phyloP scores from a whole-genome alignment of 2,329 filamentous ascomycete genomes.

The Stenocarpella maydis region DNA sequence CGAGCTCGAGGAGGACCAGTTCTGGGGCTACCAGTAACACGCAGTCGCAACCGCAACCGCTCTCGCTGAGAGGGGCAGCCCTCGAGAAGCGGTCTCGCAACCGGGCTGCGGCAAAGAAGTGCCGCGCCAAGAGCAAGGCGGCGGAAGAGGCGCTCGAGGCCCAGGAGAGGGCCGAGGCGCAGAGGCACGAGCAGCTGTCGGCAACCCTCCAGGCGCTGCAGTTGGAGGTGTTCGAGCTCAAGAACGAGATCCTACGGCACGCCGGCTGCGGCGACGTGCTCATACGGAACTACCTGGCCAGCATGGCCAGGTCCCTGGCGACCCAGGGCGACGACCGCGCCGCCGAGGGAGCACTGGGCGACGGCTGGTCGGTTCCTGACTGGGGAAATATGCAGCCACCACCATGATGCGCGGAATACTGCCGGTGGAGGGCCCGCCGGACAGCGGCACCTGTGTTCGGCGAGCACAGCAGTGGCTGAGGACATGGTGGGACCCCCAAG shows the following conservation, averaged over 20 bases:
- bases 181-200: slow-evolving; percentile 36
- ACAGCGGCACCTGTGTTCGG: too few relatives aligned
- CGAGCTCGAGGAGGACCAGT: neutral
- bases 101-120: slow-evolving; percentile 44
- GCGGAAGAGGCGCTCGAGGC: slow-evolving; percentile 40
- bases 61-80: too few relatives aligned
- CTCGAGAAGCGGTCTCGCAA: slow-evolving; percentile 36
- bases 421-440: too few relatives aligned
- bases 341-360: neutral
- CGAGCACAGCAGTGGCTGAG: neutral
- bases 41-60: neutral
- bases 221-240: slow-evolving; percentile 43
- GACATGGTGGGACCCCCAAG: neutral
- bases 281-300: slow-evolving; percentile 41
- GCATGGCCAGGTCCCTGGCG: slow-evolving; percentile 34
- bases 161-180: slow-evolving; percentile 35
- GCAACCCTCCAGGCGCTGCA: slow-evolving; percentile 37
- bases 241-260: slow-evolving; percentile 43
- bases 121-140: slow-evolving; percentile 43
- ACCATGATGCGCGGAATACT: neutral
- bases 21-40: neutral
- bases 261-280: slow-evolving; percentile 40
- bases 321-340: neutral
- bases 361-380: neutral
- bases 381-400: neutral